Evolutionary conservation across 1,284 basidiomycete genomes (phyloP).

Genomic region (Melanopsichium pennsylvanicum): DNA sequence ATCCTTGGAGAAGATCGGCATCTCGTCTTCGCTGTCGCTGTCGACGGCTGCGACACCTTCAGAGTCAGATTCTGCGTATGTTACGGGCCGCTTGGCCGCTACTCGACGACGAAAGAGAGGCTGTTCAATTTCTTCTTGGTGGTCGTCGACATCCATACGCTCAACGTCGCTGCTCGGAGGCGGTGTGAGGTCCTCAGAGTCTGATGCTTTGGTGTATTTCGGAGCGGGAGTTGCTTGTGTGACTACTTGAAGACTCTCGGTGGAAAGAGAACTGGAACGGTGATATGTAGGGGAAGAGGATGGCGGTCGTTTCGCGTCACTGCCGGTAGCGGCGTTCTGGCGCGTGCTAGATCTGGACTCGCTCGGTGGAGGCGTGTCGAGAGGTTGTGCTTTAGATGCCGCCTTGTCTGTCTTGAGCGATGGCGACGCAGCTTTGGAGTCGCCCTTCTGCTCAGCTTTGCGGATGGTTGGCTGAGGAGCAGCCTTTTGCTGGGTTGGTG

Average conservation of each 20-base stretch:
- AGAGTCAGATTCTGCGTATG: constrained; percentile 53
- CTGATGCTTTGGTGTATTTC: constrained; percentile 3
- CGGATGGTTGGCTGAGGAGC: neutral
- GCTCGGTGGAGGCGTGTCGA: constrained; percentile 41
- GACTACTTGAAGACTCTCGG: constrained; percentile 14
- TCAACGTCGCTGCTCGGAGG: constrained; percentile 36
- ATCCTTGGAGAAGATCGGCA: constrained; percentile 12
- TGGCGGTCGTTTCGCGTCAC: constrained; percentile 6
- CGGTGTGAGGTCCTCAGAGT: constrained; percentile 38
- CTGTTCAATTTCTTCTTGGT: constrained; percentile 34
- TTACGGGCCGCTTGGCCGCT: constrained; percentile 42
- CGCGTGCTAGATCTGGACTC: constrained; percentile 23
- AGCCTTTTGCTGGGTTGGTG: constrained; percentile 5
- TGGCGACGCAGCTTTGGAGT: constrained; percentile 5
- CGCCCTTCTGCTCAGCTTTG: constrained; percentile 4
- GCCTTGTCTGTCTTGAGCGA: constrained; percentile 5
- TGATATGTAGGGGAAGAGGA: constrained; percentile 32
- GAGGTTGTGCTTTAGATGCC: constrained; percentile 18
- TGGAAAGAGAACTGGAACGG: constrained; percentile 36
- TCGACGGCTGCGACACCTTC: constrained; percentile 30
- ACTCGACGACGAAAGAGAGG: constrained; percentile 44
- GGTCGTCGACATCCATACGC: constrained; percentile 38
- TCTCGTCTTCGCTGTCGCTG: constrained; percentile 35
- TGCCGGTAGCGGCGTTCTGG: neutral
- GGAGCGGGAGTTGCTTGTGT: constrained; percentile 8